Base-by-base conservation (phyloP, 805 yeast genomes). In the Saccharomycopsis fermentans region DNA sequence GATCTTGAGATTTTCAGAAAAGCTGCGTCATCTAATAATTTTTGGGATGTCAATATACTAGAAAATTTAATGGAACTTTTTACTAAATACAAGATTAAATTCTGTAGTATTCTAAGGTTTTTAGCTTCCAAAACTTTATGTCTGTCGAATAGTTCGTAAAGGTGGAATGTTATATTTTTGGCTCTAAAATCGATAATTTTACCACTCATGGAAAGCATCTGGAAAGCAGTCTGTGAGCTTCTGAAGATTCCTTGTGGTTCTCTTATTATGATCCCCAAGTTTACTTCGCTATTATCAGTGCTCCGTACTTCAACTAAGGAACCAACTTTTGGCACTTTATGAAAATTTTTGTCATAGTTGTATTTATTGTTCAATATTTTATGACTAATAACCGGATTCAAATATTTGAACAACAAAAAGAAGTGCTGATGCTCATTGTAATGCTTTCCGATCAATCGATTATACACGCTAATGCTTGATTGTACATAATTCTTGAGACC, bases 251-350 rank as follows among this genome's bases (percentile, higher is more conserved):
- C 69, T 48, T 59, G 55, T 0, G 74, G 65, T 19, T 61, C 69
- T 50, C 69, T 57, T 4, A 75, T 54, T 3, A 78, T 78, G 1
- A 76, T 63, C 2, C 81, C 81, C 56, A 73, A 65, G 3, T 57
- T 58, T 4, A 67, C 55, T 0, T 52, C 43, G 16, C 59, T 63
- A n/a, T 26, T n/a, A 6, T 58, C 50, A 37, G 6, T 37, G 2
- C 64, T 65, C 32, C 67, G 64, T 0, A 70, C 70, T 59, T 76
- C 79, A 6, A 77, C 71, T 1, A 77, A 58, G 2, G 79, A 73
- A 1, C 81, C 81, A 4, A 62, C 26, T 6, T 11, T 35, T 5
- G 68, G 66, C 12, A 39, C 16, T 16, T 35, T 37, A n/a, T 34
- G 39, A 39, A 51, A 58, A 34, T 39, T 52, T 32, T 47, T 47